Conservation (phyloP, 306 rosid species). For the Cercis canadensis region DNA sequence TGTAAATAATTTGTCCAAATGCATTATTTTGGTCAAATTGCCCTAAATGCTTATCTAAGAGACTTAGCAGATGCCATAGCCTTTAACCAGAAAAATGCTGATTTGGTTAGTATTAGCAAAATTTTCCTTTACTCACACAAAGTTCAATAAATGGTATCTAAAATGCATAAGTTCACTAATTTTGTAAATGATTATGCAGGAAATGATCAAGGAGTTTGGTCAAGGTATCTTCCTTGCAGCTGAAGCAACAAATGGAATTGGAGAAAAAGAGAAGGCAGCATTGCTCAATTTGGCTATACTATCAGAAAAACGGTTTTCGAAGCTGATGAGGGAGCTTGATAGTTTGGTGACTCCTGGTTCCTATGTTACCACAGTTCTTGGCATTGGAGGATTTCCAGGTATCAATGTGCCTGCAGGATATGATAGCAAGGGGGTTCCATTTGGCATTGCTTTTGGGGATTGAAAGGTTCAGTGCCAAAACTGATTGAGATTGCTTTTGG, state of each 20-base stretch:
- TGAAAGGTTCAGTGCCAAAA: constrained; percentile 43
- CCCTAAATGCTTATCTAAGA: constrained; percentile 31
- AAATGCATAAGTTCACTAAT: no score
- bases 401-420: constrained; percentile 48
- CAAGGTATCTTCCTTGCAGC: background rate
- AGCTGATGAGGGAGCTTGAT: constrained; percentile 1
- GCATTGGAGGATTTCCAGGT: constrained; percentile 42
- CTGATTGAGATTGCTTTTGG: constrained; percentile 45
- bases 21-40: no score
- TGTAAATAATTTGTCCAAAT: no score
- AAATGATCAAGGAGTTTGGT: constrained; percentile 18
- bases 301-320: background rate
- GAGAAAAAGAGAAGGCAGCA: constrained; percentile 1
- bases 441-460: constrained; percentile 50
- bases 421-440: constrained; percentile 22
- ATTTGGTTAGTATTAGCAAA: constrained; percentile 21
- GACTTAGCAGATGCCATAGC: constrained; percentile 38
- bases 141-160: background rate
- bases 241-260: constrained; percentile 3
- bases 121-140: background rate
- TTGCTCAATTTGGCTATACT: background rate
- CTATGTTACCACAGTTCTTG: background rate
- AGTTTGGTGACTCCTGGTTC: background rate
- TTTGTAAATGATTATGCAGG: background rate
- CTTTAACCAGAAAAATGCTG: constrained; percentile 24